These are phyloP conservation scores for Alternaria hordeiaustralica DNA, from an alignment of 2,329 filamentous ascomycete species.

Conservation along the genomic window DNA sequence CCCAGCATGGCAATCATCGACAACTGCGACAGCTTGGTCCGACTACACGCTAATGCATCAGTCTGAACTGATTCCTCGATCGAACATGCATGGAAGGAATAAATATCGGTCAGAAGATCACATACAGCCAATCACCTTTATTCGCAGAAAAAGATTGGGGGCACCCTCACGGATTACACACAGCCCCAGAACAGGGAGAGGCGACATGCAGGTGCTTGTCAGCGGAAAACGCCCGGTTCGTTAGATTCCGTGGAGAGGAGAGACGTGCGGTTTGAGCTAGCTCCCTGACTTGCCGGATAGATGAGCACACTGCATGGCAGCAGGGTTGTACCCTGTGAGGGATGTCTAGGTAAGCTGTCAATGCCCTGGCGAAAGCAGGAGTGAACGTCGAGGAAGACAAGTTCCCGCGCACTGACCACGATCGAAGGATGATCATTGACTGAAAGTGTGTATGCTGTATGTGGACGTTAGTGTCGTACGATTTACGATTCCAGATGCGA, in stretches of 20 bases:
- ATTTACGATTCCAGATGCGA: constrained; percentile 3
- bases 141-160: background rate
- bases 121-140: background rate
- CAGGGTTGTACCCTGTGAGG: background rate
- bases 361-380: background rate
- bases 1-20: background rate
- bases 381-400: background rate
- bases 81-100: constrained; percentile 3
- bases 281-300: background rate
- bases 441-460: background rate
- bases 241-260: background rate
- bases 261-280: background rate
- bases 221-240: background rate
- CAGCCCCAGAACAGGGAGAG: background rate
- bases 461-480: constrained; percentile 4
- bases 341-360: background rate
- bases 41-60: constrained; percentile 5
- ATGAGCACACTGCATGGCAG: background rate
- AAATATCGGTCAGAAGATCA: constrained; percentile 2
- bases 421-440: background rate
- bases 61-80: background rate
- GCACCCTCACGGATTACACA: background rate
- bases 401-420: background rate
- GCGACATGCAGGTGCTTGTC: constrained; percentile 3
- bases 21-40: background rate